phyloP scores from a whole-genome alignment of 2,329 filamentous ascomycete species.

The Sporothrix dimorphospora region DNA sequence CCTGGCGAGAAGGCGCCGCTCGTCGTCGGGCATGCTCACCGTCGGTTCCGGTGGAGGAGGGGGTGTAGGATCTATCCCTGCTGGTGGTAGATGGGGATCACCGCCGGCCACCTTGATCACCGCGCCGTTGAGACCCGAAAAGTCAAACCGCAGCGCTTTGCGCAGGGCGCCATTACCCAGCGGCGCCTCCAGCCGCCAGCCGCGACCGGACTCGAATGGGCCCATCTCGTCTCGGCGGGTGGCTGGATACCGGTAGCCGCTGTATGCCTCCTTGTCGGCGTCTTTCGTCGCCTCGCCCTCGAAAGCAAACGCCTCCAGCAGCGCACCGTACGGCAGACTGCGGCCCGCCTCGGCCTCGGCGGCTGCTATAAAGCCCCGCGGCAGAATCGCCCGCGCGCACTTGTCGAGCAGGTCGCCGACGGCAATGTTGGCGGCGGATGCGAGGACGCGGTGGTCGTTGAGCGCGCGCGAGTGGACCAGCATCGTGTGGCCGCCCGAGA shows the following conservation, averaged over 20 bases:
- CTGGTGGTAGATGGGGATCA: not conserved
- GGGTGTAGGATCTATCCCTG: not conserved
- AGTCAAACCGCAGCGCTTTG: slow-evolving; percentile 68
- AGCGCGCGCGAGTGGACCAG: slow-evolving; percentile 74
- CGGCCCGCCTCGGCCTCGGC: slow-evolving; percentile 42
- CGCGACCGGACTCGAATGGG: slow-evolving; percentile 43
- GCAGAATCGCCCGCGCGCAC: slow-evolving; percentile 75
- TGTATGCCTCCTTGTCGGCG: slow-evolving; percentile 42
- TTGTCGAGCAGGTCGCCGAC: slow-evolving; percentile 91
- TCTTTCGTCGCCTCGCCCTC: slow-evolving; percentile 43
- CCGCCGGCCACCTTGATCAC: slow-evolving; percentile 51
- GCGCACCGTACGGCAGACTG: slow-evolving; percentile 77
- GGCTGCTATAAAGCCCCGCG: slow-evolving; percentile 56
- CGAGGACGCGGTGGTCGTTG: slow-evolving; percentile 72
- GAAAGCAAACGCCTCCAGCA: slow-evolving; percentile 81
- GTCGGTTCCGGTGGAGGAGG: not conserved
- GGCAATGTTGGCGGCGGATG: slow-evolving; percentile 76
- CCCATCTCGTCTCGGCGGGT: slow-evolving; percentile 62
- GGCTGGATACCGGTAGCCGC: slow-evolving; percentile 61
- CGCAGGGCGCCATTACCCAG: slow-evolving; percentile 51
- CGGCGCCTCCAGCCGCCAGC: slow-evolving; percentile 72
- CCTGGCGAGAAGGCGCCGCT: slow-evolving; percentile 70
- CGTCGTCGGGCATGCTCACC: slow-evolving; percentile 51
- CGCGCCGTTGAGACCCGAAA: slow-evolving; percentile 64
- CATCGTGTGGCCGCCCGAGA: slow-evolving; percentile 90